phyloP scores from a whole-genome alignment of 2,329 filamentous ascomycete species.

The Nemania abortiva region DNA sequence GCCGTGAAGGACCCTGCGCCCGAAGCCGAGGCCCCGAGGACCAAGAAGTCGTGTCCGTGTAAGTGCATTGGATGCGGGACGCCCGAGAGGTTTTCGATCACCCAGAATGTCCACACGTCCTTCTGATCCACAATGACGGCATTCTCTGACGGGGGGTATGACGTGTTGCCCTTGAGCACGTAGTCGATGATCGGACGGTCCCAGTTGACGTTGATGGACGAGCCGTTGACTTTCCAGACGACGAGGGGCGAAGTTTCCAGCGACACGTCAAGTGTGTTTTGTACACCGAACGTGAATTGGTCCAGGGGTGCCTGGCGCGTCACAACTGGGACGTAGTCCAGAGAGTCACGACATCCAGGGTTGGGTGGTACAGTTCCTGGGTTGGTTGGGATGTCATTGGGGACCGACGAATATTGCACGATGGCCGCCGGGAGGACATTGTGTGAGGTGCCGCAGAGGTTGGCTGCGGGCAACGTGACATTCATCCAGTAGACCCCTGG shows the following conservation, averaged over 20 bases:
- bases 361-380: conserved; percentile 34
- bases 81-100: conserved; percentile 46
- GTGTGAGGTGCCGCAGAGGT: conserved; percentile 37
- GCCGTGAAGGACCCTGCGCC: conserved; percentile 39
- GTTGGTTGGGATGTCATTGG: conserved; percentile 36
- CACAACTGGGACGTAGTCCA: conserved; percentile 41
- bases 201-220: conserved; percentile 51
- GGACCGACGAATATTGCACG: conserved; percentile 38
- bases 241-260: conserved; percentile 25
- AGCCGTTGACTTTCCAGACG: conserved; percentile 41
- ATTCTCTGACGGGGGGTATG: conserved; percentile 44
- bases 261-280: conserved; percentile 39
- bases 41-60: conserved; percentile 53
- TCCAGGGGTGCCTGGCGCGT: conserved; percentile 36
- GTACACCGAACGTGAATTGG: conserved; percentile 26
- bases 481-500: conserved; percentile 51
- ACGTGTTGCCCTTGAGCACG: conserved; percentile 45
- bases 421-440: conserved; percentile 43
- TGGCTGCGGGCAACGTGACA: conserved; percentile 39
- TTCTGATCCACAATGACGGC: conserved; percentile 42
- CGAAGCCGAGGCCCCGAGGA: conserved; percentile 47
- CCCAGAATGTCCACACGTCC: conserved; percentile 49
- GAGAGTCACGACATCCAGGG: conserved; percentile 37
- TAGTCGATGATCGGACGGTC: conserved; percentile 51
- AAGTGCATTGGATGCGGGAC: conserved; percentile 50